A percentile compares a stretch with the other conserved stretches of the same genome.
These are phyloP conservation scores for Hydnum rufescens DNA, from an alignment of 768 basidiomycete species.

Conservation along the genomic window DNA sequence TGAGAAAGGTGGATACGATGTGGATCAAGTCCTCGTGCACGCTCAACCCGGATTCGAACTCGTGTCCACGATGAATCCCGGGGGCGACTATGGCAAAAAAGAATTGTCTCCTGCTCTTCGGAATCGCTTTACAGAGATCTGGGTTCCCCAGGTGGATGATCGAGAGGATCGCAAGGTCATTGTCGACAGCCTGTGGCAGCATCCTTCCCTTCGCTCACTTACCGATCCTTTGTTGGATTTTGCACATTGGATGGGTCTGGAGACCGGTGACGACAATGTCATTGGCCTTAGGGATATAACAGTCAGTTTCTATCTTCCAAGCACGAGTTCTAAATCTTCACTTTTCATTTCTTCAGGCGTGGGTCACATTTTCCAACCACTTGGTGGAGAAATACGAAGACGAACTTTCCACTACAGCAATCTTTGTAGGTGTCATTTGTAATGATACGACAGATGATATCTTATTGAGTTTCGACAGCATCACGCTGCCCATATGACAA, in stretches of 20 bases:
- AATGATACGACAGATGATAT: background rate
- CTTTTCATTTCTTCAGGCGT: constrained; percentile 39
- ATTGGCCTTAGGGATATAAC: constrained; percentile 74
- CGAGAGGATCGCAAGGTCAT: constrained; percentile 61
- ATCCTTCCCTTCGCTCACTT: constrained; percentile 30
- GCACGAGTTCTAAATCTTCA: background rate
- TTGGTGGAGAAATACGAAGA: constrained; percentile 18
- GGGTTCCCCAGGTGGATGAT: constrained; percentile 76
- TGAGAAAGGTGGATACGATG: constrained; percentile 65
- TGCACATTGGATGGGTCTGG: constrained; percentile 52
- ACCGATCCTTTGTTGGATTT: constrained; percentile 56
- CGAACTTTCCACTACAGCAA: constrained; percentile 8
- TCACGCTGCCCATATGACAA: constrained; percentile 83
- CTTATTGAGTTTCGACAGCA: constrained; percentile 29
- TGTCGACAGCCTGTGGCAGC: constrained; percentile 46
- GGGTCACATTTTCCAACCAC: constrained; percentile 76
- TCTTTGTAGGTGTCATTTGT: constrained; percentile 39
- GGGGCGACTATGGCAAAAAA: constrained; percentile 98
- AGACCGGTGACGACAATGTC: constrained; percentile 41
- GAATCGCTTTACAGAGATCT: constrained; percentile 97
- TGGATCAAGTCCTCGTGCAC: constrained; percentile 42
- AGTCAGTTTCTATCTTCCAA: constrained; percentile 25
- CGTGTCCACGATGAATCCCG: constrained; percentile 97
- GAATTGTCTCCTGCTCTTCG: constrained; percentile 91
- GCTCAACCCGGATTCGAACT: constrained; percentile 64